Evolutionary conservation across 768 basidiomycete species (phyloP).

Genomic region (Tremella fuciformis): DNA sequence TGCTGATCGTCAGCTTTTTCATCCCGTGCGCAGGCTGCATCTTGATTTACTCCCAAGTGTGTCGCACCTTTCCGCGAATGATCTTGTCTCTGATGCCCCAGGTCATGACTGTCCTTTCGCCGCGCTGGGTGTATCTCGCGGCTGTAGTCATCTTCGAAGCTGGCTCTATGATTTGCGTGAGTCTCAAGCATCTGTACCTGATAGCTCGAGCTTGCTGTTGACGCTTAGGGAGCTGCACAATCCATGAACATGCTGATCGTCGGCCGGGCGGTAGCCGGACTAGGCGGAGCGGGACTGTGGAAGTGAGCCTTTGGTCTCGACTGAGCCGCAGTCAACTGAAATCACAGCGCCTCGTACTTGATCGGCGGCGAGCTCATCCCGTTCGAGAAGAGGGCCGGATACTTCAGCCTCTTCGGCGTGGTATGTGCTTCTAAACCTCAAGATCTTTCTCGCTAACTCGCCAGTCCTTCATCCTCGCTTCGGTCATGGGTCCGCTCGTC

Average conservation of each 20-base stretch:
- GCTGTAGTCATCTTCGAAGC: conserved; percentile 25
- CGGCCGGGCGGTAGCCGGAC: conserved; percentile 30
- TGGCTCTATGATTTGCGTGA: conserved; percentile 31
- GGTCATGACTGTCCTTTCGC: conserved; percentile 31
- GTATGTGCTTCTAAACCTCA: conserved; percentile 4
- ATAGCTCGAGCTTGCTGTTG: not conserved
- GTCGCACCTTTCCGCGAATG: not conserved
- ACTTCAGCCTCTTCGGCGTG: conserved; percentile 28
- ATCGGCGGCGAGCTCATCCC: conserved; percentile 31
- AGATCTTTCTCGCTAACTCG: not conserved
- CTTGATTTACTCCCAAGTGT: conserved; percentile 24
- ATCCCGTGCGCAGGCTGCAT: conserved; percentile 33
- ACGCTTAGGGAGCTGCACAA: conserved; percentile 15
- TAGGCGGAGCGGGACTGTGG: conserved; percentile 32
- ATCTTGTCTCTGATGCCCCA: conserved; percentile 2
- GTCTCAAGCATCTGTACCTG: conserved; percentile 6
- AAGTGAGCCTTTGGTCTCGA: conserved; percentile 16
- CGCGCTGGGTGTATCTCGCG: conserved; percentile 24
- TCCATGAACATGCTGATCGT: conserved; percentile 32
- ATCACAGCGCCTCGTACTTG: conserved; percentile 25
- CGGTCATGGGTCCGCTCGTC: conserved; percentile 31
- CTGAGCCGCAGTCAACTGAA: not conserved
- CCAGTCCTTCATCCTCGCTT: conserved; percentile 26
- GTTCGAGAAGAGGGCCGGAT: conserved; percentile 28
- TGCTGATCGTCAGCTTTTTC: conserved; percentile 24